phyloP scores from a whole-genome alignment of 306 rosid species.

The Castanopsis chinensis region DNA sequence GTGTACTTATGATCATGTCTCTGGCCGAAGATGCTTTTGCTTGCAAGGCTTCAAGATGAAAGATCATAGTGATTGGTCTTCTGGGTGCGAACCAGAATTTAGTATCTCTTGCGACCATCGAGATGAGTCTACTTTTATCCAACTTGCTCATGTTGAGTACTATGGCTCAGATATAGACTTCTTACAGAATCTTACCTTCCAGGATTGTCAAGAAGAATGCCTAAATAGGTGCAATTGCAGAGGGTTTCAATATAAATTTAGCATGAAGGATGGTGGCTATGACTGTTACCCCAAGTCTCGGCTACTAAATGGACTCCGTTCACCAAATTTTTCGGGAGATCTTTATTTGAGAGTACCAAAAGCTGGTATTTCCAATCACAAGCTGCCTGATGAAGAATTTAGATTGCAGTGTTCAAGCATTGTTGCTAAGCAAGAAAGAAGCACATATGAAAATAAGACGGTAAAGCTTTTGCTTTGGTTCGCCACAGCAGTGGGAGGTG shows the following conservation, averaged over 20 bases:
- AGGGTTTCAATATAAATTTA: slow-evolving; percentile 25
- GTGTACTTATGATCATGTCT: slow-evolving; percentile 10
- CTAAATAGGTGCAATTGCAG: slow-evolving; percentile 15
- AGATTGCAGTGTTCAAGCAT: slow-evolving; percentile 3
- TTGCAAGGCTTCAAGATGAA: slow-evolving; percentile 8
- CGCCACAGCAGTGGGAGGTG: slow-evolving; percentile 22
- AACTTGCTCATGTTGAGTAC: slow-evolving; percentile 17
- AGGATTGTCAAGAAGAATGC: slow-evolving; percentile 20
- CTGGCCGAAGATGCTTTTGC: slow-evolving; percentile 20
- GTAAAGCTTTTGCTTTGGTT: slow-evolving; percentile 19
- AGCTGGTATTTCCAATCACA: background rate
- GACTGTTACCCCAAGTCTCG: slow-evolving; percentile 27
- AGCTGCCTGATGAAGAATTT: background rate
- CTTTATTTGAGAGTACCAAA: slow-evolving; percentile 27
- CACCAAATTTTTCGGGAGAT: slow-evolving; percentile 17
- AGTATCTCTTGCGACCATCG: background rate
- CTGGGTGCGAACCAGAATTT: slow-evolving; percentile 24
- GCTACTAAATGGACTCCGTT: slow-evolving; percentile 26
- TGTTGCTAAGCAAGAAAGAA: background rate
- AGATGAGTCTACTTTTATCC: slow-evolving; percentile 9
- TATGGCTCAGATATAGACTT: slow-evolving; percentile 24
- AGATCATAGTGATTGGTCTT: slow-evolving; percentile 13
- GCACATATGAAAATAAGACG: slow-evolving; percentile 11
- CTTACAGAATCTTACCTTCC: slow-evolving; percentile 11
- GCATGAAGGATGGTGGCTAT: background rate